Evolutionary conservation across 1,284 basidiomycete genomes (phyloP).

Genomic region (Pterula multifida): DNA sequence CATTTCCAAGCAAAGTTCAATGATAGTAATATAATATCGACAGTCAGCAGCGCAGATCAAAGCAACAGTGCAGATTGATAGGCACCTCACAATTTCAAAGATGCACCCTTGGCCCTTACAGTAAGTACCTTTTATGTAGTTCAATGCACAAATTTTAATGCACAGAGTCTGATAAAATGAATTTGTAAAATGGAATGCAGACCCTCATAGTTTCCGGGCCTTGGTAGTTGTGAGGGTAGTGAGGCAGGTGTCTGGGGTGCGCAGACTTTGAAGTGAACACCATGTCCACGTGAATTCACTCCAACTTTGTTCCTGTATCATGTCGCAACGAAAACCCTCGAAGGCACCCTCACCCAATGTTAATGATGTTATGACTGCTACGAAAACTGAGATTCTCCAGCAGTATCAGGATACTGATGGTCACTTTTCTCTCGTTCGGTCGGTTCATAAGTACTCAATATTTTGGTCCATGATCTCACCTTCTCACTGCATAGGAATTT

Average conservation of each 20-base stretch:
- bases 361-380: slow-evolving; percentile 11
- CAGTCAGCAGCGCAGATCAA: no score
- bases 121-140: background rate
- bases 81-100: no score
- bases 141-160: background rate
- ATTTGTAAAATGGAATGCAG: no score
- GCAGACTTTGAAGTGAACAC: background rate
- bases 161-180: no score
- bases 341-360: slow-evolving; percentile 14
- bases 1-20: no score
- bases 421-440: slow-evolving; percentile 94
- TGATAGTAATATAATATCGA: no score
- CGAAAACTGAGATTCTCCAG: slow-evolving; percentile 47
- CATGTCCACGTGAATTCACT: background rate
- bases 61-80: no score
- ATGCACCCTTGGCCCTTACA: no score
- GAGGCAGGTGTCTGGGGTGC: background rate
- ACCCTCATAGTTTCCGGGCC: no score
- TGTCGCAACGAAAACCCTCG: slow-evolving; percentile 27
- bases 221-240: background rate
- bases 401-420: slow-evolving; percentile 84
- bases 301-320: slow-evolving; percentile 10
- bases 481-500: slow-evolving; percentile 64
- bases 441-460: slow-evolving; percentile 10
- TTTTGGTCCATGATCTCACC: slow-evolving; percentile 9